A percentile compares a stretch with the other conserved stretches of the same genome.
phyloP scores from a whole-genome alignment of 805 yeast genomes.

The Clavispora asparagi region DNA sequence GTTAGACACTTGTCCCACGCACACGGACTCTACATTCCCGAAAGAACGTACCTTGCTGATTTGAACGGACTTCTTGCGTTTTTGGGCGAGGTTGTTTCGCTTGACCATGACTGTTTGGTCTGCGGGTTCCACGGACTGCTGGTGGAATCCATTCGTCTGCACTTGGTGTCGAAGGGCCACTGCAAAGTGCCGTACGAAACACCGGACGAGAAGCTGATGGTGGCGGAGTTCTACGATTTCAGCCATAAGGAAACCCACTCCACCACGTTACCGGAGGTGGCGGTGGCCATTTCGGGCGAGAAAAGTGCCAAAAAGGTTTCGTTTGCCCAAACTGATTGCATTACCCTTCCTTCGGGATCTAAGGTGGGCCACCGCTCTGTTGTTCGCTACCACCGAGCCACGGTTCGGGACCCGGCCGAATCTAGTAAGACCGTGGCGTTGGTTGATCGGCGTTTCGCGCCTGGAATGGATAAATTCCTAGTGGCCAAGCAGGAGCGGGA shows the following conservation, averaged over 20 bases:
- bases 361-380: slow-evolving; percentile 79
- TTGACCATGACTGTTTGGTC: slow-evolving; percentile 39
- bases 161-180: slow-evolving; percentile 40
- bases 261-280: slow-evolving; percentile 14
- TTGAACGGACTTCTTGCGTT: slow-evolving; percentile 35
- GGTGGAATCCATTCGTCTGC: slow-evolving; percentile 40
- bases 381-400: slow-evolving; percentile 67
- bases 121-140: slow-evolving; percentile 42
- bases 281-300: slow-evolving; percentile 31
- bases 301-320: slow-evolving; percentile 32
- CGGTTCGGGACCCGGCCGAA: slow-evolving; percentile 43
- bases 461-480: slow-evolving; percentile 27
- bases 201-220: slow-evolving; percentile 28
- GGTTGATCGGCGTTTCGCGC: slow-evolving; percentile 54
- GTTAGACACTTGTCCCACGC: slow-evolving; percentile 68
- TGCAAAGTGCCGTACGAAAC: slow-evolving; percentile 43
- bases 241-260: slow-evolving; percentile 13
- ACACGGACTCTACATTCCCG: slow-evolving; percentile 90
- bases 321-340: slow-evolving; percentile 5
- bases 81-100: slow-evolving; percentile 31
- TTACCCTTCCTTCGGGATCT: slow-evolving; percentile 72
- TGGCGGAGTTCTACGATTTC: slow-evolving; percentile 37
- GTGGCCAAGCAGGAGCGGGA: slow-evolving; percentile 31
- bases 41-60: slow-evolving; percentile 62
- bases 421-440: slow-evolving; percentile 72